Evolutionary conservation across 176 grass and related monocot species (phyloP).

Genomic region (Poa annua): DNA sequence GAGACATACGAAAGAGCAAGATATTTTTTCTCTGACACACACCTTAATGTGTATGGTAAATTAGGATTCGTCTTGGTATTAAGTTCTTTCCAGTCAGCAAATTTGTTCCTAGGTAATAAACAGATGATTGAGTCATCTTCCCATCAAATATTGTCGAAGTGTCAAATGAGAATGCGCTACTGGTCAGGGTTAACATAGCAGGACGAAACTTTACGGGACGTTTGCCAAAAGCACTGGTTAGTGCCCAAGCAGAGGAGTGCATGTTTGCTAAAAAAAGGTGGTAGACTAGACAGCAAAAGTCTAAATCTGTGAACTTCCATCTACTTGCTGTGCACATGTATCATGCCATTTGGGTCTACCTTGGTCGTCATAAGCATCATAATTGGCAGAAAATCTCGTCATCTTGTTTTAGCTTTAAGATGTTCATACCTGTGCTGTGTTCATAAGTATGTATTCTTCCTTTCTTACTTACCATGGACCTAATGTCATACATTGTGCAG

Average conservation of each 20-base stretch:
- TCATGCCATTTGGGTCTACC: not conserved
- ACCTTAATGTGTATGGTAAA: not conserved
- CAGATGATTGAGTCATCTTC: not conserved
- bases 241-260: not conserved
- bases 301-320: slow-evolving; percentile 36
- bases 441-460: not conserved
- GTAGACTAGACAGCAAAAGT: slow-evolving; percentile 2
- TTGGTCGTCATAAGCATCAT: not conserved
- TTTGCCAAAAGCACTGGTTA: not conserved
- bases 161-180: not conserved
- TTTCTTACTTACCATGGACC: not conserved
- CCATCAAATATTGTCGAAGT: not conserved
- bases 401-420: not conserved
- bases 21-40: not conserved
- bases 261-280: slow-evolving; percentile 20
- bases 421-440: not conserved
- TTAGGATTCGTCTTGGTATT: not conserved
- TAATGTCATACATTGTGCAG: slow-evolving; percentile 42
- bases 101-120: too few species aligned
- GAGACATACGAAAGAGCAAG: not conserved
- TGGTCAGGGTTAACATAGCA: not conserved
- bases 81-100: not conserved
- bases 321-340: not conserved
- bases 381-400: not conserved
- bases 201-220: not conserved